These are phyloP conservation scores for Periconia macrospinosa DNA, from an alignment of 2,329 filamentous ascomycete species.

Conservation along the genomic window DNA sequence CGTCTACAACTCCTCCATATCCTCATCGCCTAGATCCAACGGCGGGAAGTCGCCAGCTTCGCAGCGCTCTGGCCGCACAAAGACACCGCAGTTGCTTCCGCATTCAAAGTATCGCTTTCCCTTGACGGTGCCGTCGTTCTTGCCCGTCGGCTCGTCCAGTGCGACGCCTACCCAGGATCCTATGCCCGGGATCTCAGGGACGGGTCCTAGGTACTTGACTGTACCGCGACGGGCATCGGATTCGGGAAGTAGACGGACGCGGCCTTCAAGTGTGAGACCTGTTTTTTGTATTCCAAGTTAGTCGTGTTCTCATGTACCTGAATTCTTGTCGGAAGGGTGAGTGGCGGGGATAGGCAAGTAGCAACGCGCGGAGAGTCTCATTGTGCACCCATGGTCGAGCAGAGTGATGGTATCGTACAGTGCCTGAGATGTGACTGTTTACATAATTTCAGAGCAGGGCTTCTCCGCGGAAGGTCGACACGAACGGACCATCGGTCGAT, in stretches of 20 bases:
- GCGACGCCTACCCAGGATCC: slow-evolving; percentile 70
- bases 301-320: not conserved
- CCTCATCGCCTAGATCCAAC: slow-evolving; percentile 55
- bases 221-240: slow-evolving; percentile 71
- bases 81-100: slow-evolving; percentile 71
- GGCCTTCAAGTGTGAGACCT: slow-evolving; percentile 31
- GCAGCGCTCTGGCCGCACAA: slow-evolving; percentile 76
- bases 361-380: too few species aligned
- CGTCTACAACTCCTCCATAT: slow-evolving; percentile 63
- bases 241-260: slow-evolving; percentile 53
- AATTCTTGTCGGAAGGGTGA: too few species aligned
- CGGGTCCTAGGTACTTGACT: slow-evolving; percentile 71
- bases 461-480: too few species aligned
- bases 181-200: slow-evolving; percentile 71
- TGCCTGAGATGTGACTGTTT: too few species aligned
- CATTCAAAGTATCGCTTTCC: slow-evolving; percentile 72
- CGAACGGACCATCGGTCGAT: too few species aligned
- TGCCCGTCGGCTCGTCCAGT: slow-evolving; percentile 78
- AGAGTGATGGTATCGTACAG: too few species aligned
- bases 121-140: slow-evolving; percentile 76
- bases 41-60: slow-evolving; percentile 74
- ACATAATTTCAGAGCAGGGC: too few species aligned
- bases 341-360: too few species aligned
- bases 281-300: not conserved
- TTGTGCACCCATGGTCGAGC: too few species aligned